Base-by-base conservation (phyloP, 140 eudicot genomes). In the Anethum foeniculum region DNA sequence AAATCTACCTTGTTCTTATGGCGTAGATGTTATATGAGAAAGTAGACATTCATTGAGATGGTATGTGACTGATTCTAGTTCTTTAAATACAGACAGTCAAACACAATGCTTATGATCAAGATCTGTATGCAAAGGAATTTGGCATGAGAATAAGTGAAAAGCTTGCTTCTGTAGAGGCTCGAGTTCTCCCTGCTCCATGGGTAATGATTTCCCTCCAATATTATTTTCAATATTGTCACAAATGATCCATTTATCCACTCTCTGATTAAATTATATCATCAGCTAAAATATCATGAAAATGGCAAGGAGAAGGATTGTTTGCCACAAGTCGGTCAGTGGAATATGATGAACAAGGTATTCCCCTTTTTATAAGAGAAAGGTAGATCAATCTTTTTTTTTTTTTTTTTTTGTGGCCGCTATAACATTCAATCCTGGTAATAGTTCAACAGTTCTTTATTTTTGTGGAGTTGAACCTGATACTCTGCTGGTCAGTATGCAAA, bases 311-410 rank as follows among this genome's bases (percentile, higher is more conserved):
- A 87, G 81, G 90, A 90, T 56, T 86, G 89, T 72, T 81, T 88
- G 47, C 96, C 96, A 14, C 93, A 90, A 84, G 91, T 86, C 44
- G 96, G 96, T 77, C 92, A 88, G 83, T 90, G 96, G 96, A 90
- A 90, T 78, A 90, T 90, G 96, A 88, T 88, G 96, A 90, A 90
- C 85, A 90, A 90, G 96, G 96, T 90, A 75, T 34, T 71, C 32
- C 41, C 80, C 32, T 44, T 32, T 43, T 58, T 44, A 13, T 47
- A 16, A 32, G 32, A 28, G 58, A n/a, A 2, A 12, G 18, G 52
- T 32, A 32, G 44, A 68, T 14, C n/a, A 14, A 32, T 34, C 15
- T 12, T 7, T 64, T 19, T 25, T 27, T 7, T 3, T 34, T 6
- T 12, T 7, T 64, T 19, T 25, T 27, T 7, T 3, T 25, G 36